A percentile compares a stretch with the other conserved stretches of the same genome.
phyloP scores from a whole-genome alignment of 805 yeast genomes.

The Kodamaea kakaduensis region DNA sequence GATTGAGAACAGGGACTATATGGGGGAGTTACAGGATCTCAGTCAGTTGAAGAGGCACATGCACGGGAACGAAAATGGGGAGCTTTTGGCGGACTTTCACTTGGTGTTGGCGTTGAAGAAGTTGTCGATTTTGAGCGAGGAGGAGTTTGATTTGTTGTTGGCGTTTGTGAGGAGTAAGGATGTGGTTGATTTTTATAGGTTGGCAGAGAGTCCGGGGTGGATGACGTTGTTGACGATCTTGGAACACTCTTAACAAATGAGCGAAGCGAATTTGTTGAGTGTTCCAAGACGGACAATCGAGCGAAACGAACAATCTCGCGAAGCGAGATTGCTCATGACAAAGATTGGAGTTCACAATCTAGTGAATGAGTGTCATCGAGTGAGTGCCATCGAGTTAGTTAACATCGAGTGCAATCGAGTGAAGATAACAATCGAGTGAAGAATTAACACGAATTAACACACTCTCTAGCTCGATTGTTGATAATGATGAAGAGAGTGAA shows the following conservation, averaged over 20 bases:
- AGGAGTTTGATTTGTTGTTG: conserved; percentile 51
- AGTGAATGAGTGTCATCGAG: no score
- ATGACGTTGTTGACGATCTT: conserved; percentile 61
- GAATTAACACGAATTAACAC: no score
- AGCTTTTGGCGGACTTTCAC: conserved; percentile 67
- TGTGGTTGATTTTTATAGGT: conserved; percentile 43
- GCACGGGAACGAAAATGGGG: conserved; percentile 16
- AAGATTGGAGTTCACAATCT: no score
- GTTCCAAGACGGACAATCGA: neutral
- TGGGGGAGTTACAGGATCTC: conserved; percentile 73
- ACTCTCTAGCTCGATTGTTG: no score
- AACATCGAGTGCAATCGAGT: no score
- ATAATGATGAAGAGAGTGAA: no score
- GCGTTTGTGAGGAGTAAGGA: conserved; percentile 43
- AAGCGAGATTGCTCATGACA: no score
- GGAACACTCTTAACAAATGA: conserved; percentile 22
- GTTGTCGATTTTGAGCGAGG: conserved; percentile 52
- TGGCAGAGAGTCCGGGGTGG: conserved; percentile 74
- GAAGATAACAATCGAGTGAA: no score
- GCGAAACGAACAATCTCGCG: no score
- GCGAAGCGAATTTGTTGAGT: neutral
- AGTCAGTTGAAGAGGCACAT: conserved; percentile 47
- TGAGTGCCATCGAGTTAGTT: no score
- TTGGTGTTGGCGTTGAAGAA: conserved; percentile 55
- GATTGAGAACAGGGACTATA: conserved; percentile 72